phyloP scores from a whole-genome alignment of 2,329 filamentous ascomycete species.

The Sclerotinia sclerotiorum region DNA sequence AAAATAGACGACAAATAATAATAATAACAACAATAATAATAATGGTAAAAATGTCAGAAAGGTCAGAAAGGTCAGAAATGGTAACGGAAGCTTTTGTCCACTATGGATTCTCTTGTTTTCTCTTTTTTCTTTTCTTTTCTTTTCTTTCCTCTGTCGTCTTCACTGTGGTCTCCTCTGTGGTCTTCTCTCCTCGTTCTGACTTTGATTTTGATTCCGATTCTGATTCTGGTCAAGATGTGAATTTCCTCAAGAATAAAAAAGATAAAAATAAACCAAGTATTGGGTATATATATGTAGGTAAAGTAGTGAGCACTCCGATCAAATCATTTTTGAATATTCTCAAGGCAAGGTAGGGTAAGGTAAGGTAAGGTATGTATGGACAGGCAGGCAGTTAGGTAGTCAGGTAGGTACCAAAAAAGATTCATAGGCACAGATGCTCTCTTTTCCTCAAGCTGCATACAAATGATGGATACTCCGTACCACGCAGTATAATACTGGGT shows the following conservation, averaged over 20 bases:
- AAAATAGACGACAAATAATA: slow-evolving; percentile 1
- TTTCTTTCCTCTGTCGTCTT: neutral
- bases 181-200: neutral
- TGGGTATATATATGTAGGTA: neutral
- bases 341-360: neutral
- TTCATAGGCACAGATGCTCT: too few relatives aligned
- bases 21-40: neutral
- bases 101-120: neutral
- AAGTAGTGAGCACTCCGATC: neutral
- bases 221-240: neutral
- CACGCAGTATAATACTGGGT: neutral
- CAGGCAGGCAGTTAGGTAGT: neutral
- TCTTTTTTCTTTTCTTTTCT: neutral
- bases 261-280: neutral
- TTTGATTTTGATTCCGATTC: neutral
- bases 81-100: neutral
- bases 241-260: neutral
- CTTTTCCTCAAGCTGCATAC: neutral
- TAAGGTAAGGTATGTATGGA: neutral
- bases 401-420: neutral
- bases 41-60: too few relatives aligned
- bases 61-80: too few relatives aligned
- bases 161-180: neutral
- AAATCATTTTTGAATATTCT: neutral
- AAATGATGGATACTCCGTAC: neutral